Conservation (phyloP, 148 eudicot genomes). For the Cornus suecica region DNA sequence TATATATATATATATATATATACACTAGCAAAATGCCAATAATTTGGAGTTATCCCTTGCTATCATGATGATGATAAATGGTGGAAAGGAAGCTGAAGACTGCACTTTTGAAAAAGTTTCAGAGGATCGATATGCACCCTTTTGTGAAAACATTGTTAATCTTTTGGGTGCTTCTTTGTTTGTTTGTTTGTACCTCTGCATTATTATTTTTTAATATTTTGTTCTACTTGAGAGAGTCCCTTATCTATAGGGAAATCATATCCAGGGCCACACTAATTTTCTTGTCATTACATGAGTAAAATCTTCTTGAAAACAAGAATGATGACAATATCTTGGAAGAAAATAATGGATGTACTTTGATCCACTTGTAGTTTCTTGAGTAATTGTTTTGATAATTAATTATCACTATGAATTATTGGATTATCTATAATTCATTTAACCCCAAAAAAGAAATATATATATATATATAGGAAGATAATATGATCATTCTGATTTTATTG, state of each 20-base stretch:
- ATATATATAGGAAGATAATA: too few relatives aligned
- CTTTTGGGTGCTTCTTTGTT: conserved; percentile 11
- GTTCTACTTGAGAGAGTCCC: background rate
- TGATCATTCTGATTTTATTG: too few relatives aligned
- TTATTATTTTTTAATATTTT: background rate
- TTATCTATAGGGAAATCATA: background rate
- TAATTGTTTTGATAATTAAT: too few relatives aligned
- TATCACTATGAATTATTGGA: too few relatives aligned
- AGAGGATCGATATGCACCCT: conserved; percentile 6
- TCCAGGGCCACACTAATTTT: background rate
- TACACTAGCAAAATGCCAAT: background rate
- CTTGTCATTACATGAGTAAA: background rate
- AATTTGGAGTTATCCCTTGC: background rate
- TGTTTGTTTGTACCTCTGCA: conserved; percentile 9
- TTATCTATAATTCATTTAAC: too few relatives aligned
- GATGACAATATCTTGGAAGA: conserved; percentile 1
- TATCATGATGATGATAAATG: background rate
- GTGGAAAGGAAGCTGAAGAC: background rate
- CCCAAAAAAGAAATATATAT: too few relatives aligned
- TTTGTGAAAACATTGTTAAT: conserved; percentile 8
- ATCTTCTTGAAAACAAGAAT: background rate
- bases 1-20: background rate
- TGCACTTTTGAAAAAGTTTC: background rate
- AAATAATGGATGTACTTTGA: background rate
- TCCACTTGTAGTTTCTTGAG: background rate